Evolutionary conservation across 345 rosid genomes (phyloP), one percentile per base, ranked within the genome.

Genomic region (Clausena lansium): DNA sequence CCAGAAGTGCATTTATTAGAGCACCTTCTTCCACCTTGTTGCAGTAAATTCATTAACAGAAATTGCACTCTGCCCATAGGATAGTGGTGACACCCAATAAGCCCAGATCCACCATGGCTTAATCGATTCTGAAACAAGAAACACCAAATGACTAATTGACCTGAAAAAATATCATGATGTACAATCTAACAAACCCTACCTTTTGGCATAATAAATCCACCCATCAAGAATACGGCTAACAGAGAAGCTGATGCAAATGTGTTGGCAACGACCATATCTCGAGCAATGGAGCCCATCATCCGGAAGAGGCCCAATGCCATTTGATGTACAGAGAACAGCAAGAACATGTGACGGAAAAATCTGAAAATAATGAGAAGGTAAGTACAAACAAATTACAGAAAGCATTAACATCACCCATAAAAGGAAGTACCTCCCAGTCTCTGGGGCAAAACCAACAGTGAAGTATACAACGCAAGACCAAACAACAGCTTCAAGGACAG

Each of bases 21-120:
- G 57, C 33, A 93, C 98, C 94, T 83, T 54, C 78, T 78, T 83
- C 98, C 98, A 95, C 84, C 97, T 86, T 33, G 89, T 67, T 72
- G 97, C 95, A 60, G 87, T 80, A 83, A 95, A 95, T 79, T 95
- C 98, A 78, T 95, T 95, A 33, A 91, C 95, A 55, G 91, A 85
- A 75, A 95, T 79, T 66, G 98, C 97, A 41, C 91, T 85, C 77
- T 93, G 98, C 47, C 83, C 95, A 79, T 95, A 95, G 32, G 97
- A 83, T 77, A 95, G 71, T 2, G 98, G 98, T 17, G 98, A 93
- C 62, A 95, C 25, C 98, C 98, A 95, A 82, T 81, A 91, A n/a
- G 87, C 98, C 98, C 98, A 95, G 55, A 78, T 19, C 98, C 98
- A 95, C 98, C 97, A 90, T 1, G 98, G 93, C 61, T 89, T 91